phyloP scores from a whole-genome alignment of 169 alveolate genomes.

The Cryptosporidium ryanae region DNA sequence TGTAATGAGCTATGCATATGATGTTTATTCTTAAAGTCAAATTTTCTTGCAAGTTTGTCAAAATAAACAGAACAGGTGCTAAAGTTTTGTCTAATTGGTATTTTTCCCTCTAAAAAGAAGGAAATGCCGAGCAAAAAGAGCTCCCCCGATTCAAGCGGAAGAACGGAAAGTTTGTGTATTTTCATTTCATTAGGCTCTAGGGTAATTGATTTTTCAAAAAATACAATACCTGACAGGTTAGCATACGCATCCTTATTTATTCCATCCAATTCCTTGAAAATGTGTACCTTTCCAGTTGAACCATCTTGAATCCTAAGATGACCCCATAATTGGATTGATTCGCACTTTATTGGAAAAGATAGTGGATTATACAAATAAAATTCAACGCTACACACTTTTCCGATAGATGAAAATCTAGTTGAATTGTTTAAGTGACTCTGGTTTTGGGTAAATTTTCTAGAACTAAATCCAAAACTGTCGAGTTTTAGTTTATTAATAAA shows the following conservation, averaged over 20 bases:
- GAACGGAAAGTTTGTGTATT: slow-evolving; percentile 19
- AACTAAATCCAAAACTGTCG: background rate
- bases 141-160: slow-evolving; percentile 61
- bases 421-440: background rate
- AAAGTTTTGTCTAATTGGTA: slow-evolving; percentile 55
- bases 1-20: background rate
- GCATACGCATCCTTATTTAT: background rate
- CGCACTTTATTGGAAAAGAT: slow-evolving; percentile 55
- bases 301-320: slow-evolving; percentile 61
- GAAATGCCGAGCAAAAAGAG: slow-evolving; percentile 57
- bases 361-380: slow-evolving; percentile 44
- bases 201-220: slow-evolving; percentile 24
- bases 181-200: slow-evolving; percentile 39
- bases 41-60: background rate
- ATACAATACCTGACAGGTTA: slow-evolving; percentile 1
- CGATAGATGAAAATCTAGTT: slow-evolving; percentile 35
- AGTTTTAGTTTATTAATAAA: slow-evolving; percentile 1
- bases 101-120: slow-evolving; percentile 59
- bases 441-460: background rate
- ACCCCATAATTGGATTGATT: slow-evolving; percentile 66
- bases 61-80: slow-evolving; percentile 5
- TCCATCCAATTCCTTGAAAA: background rate
- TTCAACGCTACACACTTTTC: slow-evolving; percentile 52
- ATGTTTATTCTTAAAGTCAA: slow-evolving; percentile 1
- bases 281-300: slow-evolving; percentile 2